These are phyloP conservation scores for Domatiomyces globalis DNA, from an alignment of 2,329 filamentous ascomycete species.

Conservation along the genomic window DNA sequence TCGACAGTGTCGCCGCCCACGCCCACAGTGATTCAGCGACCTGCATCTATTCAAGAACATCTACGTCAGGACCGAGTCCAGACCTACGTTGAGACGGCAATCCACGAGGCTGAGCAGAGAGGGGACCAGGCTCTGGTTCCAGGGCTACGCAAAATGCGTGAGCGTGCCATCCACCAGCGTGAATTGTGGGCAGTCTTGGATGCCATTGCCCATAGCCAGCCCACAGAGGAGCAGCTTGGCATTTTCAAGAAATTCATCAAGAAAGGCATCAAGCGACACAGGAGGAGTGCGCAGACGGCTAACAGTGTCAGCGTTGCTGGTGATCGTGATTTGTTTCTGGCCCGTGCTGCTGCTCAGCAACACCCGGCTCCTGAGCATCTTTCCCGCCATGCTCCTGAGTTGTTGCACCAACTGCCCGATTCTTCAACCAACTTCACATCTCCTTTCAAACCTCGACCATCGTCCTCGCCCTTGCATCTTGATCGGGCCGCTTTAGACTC, in stretches of 20 bases:
- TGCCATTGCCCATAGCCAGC: constrained; percentile 12
- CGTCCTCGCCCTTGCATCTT: neutral
- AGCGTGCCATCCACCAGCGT: constrained; percentile 10
- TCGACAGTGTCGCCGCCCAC: constrained; percentile 3
- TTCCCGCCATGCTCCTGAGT: neutral
- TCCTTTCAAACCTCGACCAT: neutral
- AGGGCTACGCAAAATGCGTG: constrained; percentile 13
- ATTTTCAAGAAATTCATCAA: constrained; percentile 19
- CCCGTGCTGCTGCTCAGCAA: neutral
- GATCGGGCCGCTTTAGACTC: neutral
- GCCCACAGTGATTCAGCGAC: constrained; percentile 8
- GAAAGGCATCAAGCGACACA: constrained; percentile 14
- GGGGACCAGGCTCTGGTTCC: constrained; percentile 12
- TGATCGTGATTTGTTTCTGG: neutral
- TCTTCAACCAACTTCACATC: neutral
- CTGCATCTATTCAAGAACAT: constrained; percentile 16
- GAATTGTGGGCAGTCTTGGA: constrained; percentile 16
- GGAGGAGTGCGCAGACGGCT: neutral
- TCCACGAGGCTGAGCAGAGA: constrained; percentile 12
- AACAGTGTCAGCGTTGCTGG: neutral
- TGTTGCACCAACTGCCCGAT: neutral
- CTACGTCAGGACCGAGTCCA: constrained; percentile 14
- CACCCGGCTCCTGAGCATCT: neutral
- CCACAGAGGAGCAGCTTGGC: constrained; percentile 15
- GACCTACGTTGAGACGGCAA: constrained; percentile 12